Evolutionary conservation across 192 early-diverging fungal species (phyloP).

Genomic region (Rhizophagus prolifer): DNA sequence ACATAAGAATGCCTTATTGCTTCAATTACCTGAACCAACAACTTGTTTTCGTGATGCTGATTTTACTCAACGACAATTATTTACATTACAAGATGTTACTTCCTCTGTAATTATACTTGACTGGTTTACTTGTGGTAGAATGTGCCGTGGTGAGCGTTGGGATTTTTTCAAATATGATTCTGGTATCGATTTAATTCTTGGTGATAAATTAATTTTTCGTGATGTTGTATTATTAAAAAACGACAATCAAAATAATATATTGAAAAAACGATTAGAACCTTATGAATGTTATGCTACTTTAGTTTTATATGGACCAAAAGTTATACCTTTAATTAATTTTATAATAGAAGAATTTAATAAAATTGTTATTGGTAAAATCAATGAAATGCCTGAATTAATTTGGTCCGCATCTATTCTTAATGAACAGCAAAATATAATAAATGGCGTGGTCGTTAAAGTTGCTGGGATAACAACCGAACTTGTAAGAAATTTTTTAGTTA

Average conservation of each 20-base stretch:
- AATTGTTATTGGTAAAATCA: constrained; percentile 19
- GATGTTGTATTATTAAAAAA: constrained; percentile 57
- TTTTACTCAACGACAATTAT: constrained; percentile 63
- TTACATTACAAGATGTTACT: constrained; percentile 37
- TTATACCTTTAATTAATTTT: not conserved
- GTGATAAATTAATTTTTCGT: constrained; percentile 37
- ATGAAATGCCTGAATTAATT: constrained; percentile 14
- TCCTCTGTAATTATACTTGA: constrained; percentile 73
- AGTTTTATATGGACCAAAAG: constrained; percentile 48
- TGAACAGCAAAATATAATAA: not conserved
- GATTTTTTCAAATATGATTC: constrained; percentile 50
- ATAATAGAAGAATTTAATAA: constrained; percentile 28
- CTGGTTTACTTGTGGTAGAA: constrained; percentile 81
- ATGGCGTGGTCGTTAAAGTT: constrained; percentile 25
- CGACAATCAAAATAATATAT: constrained; percentile 36
- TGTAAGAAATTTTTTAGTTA: constrained; percentile 29
- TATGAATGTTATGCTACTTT: constrained; percentile 64
- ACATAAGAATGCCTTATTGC: constrained; percentile 43
- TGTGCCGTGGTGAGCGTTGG: constrained; percentile 75
- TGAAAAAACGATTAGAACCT: constrained; percentile 43
- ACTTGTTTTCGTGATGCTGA: constrained; percentile 66
- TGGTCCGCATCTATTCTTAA: constrained; percentile 24
- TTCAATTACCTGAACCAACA: constrained; percentile 76
- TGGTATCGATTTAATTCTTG: constrained; percentile 39
- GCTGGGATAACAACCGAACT: constrained; percentile 30